Conservation (phyloP, 1,284 basidiomycete species). For the Ustilago hordei region DNA sequence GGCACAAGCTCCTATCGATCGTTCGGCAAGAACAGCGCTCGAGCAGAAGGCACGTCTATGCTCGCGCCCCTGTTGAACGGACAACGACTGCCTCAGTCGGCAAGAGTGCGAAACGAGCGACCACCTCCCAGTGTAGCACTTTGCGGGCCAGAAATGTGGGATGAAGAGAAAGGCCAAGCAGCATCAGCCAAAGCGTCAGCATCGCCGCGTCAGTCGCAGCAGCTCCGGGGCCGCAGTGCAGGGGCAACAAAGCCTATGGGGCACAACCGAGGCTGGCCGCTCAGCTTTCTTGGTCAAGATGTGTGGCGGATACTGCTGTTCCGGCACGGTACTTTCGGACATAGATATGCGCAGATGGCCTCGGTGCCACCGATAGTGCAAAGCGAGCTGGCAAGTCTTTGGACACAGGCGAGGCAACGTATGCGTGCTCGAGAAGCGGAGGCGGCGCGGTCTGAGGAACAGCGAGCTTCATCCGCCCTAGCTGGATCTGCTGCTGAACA, state of each 20-base stretch:
- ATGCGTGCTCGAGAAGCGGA: constrained; percentile 3
- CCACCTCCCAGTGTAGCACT: constrained; percentile 42
- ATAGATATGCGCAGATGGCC: constrained; percentile 34
- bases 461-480: not conserved
- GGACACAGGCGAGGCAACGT: constrained; percentile 33
- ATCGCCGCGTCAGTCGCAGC: constrained; percentile 16
- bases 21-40: constrained; percentile 3
- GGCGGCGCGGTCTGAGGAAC: not conserved
- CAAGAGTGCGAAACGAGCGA: constrained; percentile 25
- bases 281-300: constrained; percentile 46
- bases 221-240: constrained; percentile 6
- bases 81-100: constrained; percentile 20
- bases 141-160: constrained; percentile 42
- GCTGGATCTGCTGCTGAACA: not conserved
- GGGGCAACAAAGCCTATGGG: constrained; percentile 2
- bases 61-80: constrained; percentile 39
- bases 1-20: constrained; percentile 2
- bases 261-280: constrained; percentile 42
- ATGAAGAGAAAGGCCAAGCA: constrained; percentile 14
- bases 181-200: not conserved
- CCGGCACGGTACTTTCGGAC: constrained; percentile 38
- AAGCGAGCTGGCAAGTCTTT: constrained; percentile 31
- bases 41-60: constrained; percentile 25
- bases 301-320: constrained; percentile 44
- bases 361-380: constrained; percentile 39